phyloP scores from a whole-genome alignment of 1,284 basidiomycete species.

The Puccinia polysora region DNA sequence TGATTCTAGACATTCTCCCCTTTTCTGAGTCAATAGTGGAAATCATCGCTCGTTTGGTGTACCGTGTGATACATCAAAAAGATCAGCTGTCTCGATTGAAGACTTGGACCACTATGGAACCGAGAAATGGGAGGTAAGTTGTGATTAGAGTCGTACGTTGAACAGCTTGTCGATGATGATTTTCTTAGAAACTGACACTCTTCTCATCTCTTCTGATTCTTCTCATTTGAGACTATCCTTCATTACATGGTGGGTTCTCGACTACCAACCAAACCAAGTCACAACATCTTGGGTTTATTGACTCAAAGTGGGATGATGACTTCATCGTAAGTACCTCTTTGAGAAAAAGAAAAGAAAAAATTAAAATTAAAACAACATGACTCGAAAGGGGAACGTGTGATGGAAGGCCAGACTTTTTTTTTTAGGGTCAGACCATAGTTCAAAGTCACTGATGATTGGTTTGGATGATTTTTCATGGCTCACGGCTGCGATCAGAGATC shows the following conservation, averaged over 20 bases:
- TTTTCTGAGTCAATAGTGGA: constrained; percentile 69
- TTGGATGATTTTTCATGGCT: too few relatives aligned
- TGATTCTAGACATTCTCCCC: too few relatives aligned
- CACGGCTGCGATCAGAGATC: constrained; percentile 8
- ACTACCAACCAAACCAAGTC: constrained; percentile 65
- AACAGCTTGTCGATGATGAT: constrained; percentile 37
- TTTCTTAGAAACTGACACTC: not conserved
- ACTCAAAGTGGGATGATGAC: constrained; percentile 83
- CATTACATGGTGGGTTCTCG: constrained; percentile 88
- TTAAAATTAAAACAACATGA: constrained; percentile 45
- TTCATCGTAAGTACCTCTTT: constrained; percentile 47
- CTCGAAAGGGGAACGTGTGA: too few relatives aligned
- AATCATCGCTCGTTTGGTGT: constrained; percentile 86
- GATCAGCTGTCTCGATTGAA: constrained; percentile 59
- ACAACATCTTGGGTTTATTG: constrained; percentile 76
- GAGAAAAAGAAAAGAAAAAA: constrained; percentile 47
- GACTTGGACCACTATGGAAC: constrained; percentile 78
- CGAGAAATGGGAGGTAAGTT: constrained; percentile 83
- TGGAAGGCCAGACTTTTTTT: constrained; percentile 18
- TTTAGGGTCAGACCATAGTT: constrained; percentile 9
- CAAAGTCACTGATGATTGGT: too few relatives aligned
- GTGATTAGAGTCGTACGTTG: not conserved
- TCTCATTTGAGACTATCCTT: constrained; percentile 69
- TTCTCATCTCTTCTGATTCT: not conserved
- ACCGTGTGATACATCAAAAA: constrained; percentile 63